Base-by-base conservation (phyloP, 2,329 filamentous ascomycete genomes). In the Epichloe sylvatica region DNA sequence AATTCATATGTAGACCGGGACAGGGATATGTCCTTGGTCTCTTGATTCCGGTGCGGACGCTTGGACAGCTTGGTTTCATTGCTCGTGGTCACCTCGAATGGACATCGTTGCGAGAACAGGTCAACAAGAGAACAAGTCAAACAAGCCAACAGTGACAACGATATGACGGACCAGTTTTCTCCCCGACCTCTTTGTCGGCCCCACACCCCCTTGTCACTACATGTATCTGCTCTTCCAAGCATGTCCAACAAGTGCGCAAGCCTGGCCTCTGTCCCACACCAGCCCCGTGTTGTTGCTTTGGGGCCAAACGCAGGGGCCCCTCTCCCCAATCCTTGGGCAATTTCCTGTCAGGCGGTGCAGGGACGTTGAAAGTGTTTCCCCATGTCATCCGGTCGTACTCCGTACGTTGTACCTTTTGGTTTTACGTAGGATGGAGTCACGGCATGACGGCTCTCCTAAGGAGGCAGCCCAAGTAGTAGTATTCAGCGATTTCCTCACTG, bases 181-280 rank as follows among this genome's bases (percentile, higher is more conserved):
- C 49, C 43, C 45, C 45, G 25, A 36, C 23, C 23, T 38, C 30
- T 30, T 30, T 42, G 49, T 49, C 45, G 33, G 41, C 30, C 46
- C 45, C 46, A 51, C 46, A 40, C 40, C 43, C 49, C 46, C 42
- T 47, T 45, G 49, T 34, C 41, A 30, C 30, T 3, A n/a, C n/a
- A n/a, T n/a, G n/a, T n/a, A 25, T 38, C 41, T 36, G 30, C 42
- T 34, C 46, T 40, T 48, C 19, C 9, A 47, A 21, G 46, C 46
- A 35, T 41, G 37, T 23, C 46, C 38, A 45, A 48, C 30, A 36
- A 48, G 39, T 5, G 7, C n/a, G 23, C 17, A 17, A 21, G 45
- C 17, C 38, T 35, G 39, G 47, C 37, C 49, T 51, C 17, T 51
- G 49, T 51, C 49, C 49, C 49, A 51, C 49, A 49, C 49, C 42